Percentiles rank a stretch among this genome's conserved stretches.
These are phyloP conservation scores for Thozetella sp. DNA, from an alignment of 495 filamentous ascomycete species.

Conservation along the genomic window DNA sequence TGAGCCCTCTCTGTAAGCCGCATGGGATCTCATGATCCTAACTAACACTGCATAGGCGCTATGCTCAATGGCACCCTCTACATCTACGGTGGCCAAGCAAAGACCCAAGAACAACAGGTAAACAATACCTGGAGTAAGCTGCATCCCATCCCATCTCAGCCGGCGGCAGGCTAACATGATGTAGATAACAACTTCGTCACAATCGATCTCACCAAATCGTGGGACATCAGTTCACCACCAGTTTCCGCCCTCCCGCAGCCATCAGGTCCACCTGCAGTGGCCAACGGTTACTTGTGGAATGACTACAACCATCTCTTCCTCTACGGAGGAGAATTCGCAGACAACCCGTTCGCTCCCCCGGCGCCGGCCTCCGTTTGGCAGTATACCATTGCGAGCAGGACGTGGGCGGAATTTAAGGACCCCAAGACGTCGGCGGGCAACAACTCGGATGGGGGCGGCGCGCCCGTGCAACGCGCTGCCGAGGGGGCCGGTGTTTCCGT, in stretches of 20 bases:
- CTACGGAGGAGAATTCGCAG: constrained; percentile 73
- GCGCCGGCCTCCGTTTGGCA: constrained; percentile 62
- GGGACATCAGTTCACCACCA: constrained; percentile 65
- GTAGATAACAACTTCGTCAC: constrained; percentile 71
- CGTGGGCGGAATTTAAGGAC: constrained; percentile 61
- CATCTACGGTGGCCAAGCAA: constrained; percentile 72
- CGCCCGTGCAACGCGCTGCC: constrained; percentile 61
- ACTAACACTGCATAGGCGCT: constrained; percentile 35
- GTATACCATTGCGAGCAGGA: constrained; percentile 58
- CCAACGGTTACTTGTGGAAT: constrained; percentile 74
- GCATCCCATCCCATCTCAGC: not conserved
- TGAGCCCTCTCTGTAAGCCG: constrained; percentile 15
- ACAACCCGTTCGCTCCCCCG: constrained; percentile 54
- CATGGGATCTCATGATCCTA: not conserved
- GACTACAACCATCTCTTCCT: constrained; percentile 66
- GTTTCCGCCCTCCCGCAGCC: constrained; percentile 63
- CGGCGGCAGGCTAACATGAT: constrained; percentile 27
- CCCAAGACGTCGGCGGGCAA: constrained; percentile 60
- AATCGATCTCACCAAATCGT: constrained; percentile 65
- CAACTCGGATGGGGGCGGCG: constrained; percentile 51
- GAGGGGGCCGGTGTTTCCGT: constrained; percentile 74
- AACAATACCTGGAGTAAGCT: constrained; percentile 66
- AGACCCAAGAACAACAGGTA: constrained; percentile 49
- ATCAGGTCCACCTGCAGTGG: constrained; percentile 67
- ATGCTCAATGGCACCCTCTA: constrained; percentile 73